Conservation (phyloP, 169 alveolate genomes). For the Plasmodium chabaudi region DNA sequence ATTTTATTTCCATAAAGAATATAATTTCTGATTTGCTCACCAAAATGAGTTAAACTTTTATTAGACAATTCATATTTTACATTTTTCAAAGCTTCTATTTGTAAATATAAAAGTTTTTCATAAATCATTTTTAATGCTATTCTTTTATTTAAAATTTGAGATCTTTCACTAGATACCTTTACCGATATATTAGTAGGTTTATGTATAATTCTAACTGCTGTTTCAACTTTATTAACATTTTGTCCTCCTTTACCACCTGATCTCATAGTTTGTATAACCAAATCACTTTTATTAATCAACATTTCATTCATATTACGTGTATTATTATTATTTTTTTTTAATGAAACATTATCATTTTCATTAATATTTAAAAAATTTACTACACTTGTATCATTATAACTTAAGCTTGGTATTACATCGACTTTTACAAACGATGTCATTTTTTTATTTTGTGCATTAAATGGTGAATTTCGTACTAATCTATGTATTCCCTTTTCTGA, state of each 20-base stretch:
- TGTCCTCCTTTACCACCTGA: slow-evolving; percentile 97
- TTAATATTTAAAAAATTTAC: slow-evolving; percentile 58
- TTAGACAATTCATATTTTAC: slow-evolving; percentile 53
- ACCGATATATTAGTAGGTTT: slow-evolving; percentile 93
- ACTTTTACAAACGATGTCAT: slow-evolving; percentile 85
- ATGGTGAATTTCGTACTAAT: slow-evolving; percentile 82
- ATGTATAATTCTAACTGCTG: slow-evolving; percentile 95
- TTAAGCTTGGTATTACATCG: slow-evolving; percentile 83
- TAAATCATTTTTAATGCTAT: slow-evolving; percentile 82
- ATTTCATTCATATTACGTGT: slow-evolving; percentile 57
- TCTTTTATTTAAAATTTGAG: slow-evolving; percentile 81
- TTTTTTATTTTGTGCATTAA: slow-evolving; percentile 79
- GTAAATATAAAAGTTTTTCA: slow-evolving; percentile 77
- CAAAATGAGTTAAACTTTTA: slow-evolving; percentile 67
- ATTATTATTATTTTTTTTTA: slow-evolving; percentile 16
- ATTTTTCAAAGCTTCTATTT: slow-evolving; percentile 57
- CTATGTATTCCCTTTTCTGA: slow-evolving; percentile 86
- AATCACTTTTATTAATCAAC: slow-evolving; percentile 86
- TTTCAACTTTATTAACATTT: slow-evolving; percentile 95
- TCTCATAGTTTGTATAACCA: slow-evolving; percentile 91
- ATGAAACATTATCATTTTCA: slow-evolving; percentile 8
- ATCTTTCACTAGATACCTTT: slow-evolving; percentile 82
- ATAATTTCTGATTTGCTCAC: slow-evolving; percentile 73
- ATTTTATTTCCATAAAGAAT: slow-evolving; percentile 70
- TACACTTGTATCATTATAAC: slow-evolving; percentile 79